A percentile compares a stretch with the other conserved stretches of the same genome.
These are phyloP conservation scores for Diplodia corticola DNA, from an alignment of 2,329 filamentous ascomycete species.

Conservation along the genomic window DNA sequence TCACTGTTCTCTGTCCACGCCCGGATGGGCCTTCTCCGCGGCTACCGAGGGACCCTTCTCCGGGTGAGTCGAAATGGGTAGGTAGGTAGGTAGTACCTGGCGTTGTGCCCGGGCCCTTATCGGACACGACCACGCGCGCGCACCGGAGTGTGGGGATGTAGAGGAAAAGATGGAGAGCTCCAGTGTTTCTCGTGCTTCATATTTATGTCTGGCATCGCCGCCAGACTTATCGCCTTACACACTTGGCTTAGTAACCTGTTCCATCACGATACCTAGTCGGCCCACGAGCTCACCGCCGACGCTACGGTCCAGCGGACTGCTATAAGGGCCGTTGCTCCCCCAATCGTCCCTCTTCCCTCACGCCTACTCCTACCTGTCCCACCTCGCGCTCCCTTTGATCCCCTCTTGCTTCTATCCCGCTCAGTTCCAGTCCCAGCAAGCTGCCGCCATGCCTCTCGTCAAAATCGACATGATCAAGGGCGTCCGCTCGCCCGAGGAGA, in stretches of 20 bases:
- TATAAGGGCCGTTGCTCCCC: neutral
- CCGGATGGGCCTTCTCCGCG: neutral
- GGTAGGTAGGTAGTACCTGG: neutral
- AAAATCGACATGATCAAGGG: constrained; percentile 34
- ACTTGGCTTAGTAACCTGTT: neutral
- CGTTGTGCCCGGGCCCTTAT: neutral
- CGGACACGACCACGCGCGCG: neutral
- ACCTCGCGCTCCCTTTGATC: neutral
- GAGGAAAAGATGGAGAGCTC: neutral
- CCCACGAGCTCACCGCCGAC: neutral
- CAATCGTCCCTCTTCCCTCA: neutral
- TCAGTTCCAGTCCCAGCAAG: neutral
- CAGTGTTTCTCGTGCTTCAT: neutral
- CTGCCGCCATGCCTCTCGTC: constrained; percentile 31
- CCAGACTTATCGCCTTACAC: neutral
- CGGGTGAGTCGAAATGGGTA: neutral
- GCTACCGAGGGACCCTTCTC: neutral
- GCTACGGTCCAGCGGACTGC: neutral
- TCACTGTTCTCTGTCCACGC: neutral
- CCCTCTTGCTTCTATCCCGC: neutral
- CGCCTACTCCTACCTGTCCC: neutral
- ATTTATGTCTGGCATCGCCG: neutral
- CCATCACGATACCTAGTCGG: neutral
- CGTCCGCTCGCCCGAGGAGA: constrained; percentile 30
- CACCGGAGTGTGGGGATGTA: neutral